A percentile compares a stretch with the other conserved stretches of the same genome.
These are phyloP conservation scores for Neocallimastix lanati DNA, from an alignment of 192 early-diverging fungal genomes.

Conservation along the genomic window DNA sequence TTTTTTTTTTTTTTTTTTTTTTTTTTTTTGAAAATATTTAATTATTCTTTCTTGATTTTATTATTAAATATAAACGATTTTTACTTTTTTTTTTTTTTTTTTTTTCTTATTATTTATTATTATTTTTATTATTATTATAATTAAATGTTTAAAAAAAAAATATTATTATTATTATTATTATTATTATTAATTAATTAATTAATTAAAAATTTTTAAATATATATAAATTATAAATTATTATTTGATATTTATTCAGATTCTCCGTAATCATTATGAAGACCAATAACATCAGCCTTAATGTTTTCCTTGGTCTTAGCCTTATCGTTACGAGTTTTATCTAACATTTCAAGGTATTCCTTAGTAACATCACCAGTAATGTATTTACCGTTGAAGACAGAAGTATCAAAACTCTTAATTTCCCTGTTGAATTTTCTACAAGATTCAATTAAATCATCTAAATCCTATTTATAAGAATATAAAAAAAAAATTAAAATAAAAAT, in stretches of 20 bases:
- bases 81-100: too few species aligned
- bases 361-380: slow-evolving; percentile 76
- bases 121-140: too few species aligned
- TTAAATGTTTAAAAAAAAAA: too few species aligned
- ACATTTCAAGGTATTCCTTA: slow-evolving; percentile 37
- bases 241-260: neutral
- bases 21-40: too few species aligned
- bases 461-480: slow-evolving; percentile 10
- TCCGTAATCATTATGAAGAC: neutral
- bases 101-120: too few species aligned
- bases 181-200: too few species aligned
- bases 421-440: slow-evolving; percentile 78
- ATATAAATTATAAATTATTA: too few species aligned
- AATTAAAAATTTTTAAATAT: too few species aligned
- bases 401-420: slow-evolving; percentile 66
- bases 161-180: too few species aligned
- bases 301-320: slow-evolving; percentile 8
- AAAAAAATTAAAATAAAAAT: neutral
- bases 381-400: slow-evolving; percentile 87
- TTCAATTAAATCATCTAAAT: slow-evolving; percentile 62
- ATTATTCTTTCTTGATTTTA: too few species aligned
- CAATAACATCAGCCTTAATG: neutral
- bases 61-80: too few species aligned
- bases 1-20: too few species aligned
- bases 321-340: slow-evolving; percentile 31